Base-by-base conservation (phyloP, 1,284 basidiomycete genomes). In the Puccinia horiana region DNA sequence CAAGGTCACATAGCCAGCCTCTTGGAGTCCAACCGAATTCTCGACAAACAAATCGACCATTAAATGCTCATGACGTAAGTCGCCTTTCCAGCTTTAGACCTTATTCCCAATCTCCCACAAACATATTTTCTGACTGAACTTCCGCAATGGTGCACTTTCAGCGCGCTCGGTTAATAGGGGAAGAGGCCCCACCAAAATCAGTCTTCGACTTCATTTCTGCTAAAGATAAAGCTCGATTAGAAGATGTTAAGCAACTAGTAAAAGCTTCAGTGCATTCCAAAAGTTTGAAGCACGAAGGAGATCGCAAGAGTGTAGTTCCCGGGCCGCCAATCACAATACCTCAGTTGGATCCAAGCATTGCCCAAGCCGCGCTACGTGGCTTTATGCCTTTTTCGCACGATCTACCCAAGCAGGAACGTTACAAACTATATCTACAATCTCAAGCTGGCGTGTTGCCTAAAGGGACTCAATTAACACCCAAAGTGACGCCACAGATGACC, bases 151-250 rank as follows among this genome's bases (percentile, higher is more conserved):
- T 8, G 8, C 32, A 23, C 18, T 56, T 83, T 2, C 84, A 96
- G 92, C 91, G 96, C 73, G 96, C 94, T 40, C 88, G 89, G 2
- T 89, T 93, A 11, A 89, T 99, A 0, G 96, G 96, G 70, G 96
- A 98, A 87, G 84, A 86, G 70, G 86, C 86, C 11, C 85, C 83
- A 1, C 83, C 84, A 35, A 88, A 87, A 58, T 96, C 94, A 0
- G 91, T 99, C 2, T 96, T 96, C 85, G 95, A 98, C 72, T 98
- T 92, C 87, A 91, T 98, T 86, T 95, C 95, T 0, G 91, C 92
- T 83, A 96, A 95, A 86, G 94, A 96, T 84, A 90, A 91, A 76
- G 94, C 96, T 83, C 91, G 95, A 2, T 89, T 98, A 2, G 91
- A 93, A 83, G 90, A 90, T 14, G 89, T 93, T 37, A 88, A 91